Base-by-base conservation (phyloP, 129 eudicot species). In the Flaveria bidentis region DNA sequence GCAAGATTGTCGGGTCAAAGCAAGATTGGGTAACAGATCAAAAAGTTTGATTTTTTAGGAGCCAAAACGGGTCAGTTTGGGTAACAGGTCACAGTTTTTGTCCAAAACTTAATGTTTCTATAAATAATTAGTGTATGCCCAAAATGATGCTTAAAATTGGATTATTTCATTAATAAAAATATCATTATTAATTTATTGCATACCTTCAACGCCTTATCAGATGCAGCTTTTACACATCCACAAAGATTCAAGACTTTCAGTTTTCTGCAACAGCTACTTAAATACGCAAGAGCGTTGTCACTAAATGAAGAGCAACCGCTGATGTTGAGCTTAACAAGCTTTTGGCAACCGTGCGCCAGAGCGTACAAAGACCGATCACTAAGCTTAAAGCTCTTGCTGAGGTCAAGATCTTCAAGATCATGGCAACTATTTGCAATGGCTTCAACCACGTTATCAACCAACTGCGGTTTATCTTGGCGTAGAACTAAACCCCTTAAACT, bases 321-420 rank as follows among this genome's bases (percentile, higher is more conserved):
- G 52, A 93, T 88, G 85, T 93, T 93, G 47, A 93, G 88, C 84
- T 87, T 90, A 14, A 67, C 57, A 30, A 93, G 92, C 53, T 88
- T 84, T 11, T 84, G 92, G 76, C 97, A 93, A 47, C 97, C 98
- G 28, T 74, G 92, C 11, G 98, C 98, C 75, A 93, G 76, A 8
- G 98, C 96, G 81, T 88, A 86, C n/a, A 93, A 64, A 20, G 97
- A 93, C 13, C 84, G 86, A 78, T 93, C 97, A 62, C 85, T 82
- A 44, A 93, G 97, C 70, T 89, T 90, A 70, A 93, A 90, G 82
- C 98, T 88, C 78, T 90, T 93, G 86, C 98, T 93, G 18, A 93
- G 90, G 79, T 93, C 98, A 39, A 93, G 84, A 45, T 93, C 98
- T 76, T 84, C 84, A 18, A 93, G 84, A 22, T 88, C 97, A 70